Evolutionary conservation across 2,329 filamentous ascomycete genomes (phyloP), one percentile per base, ranked within the genome.

Genomic region (Paraphoma chrysanthemicola): DNA sequence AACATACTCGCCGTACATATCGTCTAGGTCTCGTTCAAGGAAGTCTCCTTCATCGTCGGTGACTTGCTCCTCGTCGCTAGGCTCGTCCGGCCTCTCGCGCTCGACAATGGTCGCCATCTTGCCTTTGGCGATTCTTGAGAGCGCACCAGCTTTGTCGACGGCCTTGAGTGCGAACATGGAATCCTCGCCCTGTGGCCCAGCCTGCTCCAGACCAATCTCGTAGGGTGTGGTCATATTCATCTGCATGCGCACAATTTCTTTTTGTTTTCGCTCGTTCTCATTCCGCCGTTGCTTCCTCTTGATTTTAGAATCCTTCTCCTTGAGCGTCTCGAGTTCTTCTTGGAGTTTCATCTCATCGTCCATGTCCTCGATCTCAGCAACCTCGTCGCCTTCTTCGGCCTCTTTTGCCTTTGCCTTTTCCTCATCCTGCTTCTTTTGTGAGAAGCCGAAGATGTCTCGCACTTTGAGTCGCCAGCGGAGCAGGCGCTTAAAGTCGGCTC

Each of bases 141-240:
- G 82, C 3, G 88, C 89, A 45, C 88, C 87, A 16, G 88, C 86
- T 74, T 91, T 90, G 72, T 97, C 92, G 44, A 96, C 85, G 8
- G 87, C 81, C 76, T 93, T 96, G 45, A 98, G 83, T 2, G 87
- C 87, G 74, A 99, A 99, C 82, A 97, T 95, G 29, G 91, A 83
- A 44, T 92, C 91, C 42, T 92, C 88, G 23, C 92, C 93, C 48
- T 86, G 82, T 0, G 91, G 90, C 0, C 92, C 92, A 23, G 86
- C 80, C 77, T 95, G 92, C 73, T 97, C 95, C 80, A 96, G 86
- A 70, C 95, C 95, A 61, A 99, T 97, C 63, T 99, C 95, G 83
- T 92, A 95, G 7, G 95, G 95, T 0, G 93, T 91, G 2, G 89
- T 90, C 95, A 99, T 99, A 79, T 97, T 90, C 81, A 99, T 88